Evolutionary conservation across 2,329 filamentous ascomycete species (phyloP).

Genomic region (Acarospora socialis): DNA sequence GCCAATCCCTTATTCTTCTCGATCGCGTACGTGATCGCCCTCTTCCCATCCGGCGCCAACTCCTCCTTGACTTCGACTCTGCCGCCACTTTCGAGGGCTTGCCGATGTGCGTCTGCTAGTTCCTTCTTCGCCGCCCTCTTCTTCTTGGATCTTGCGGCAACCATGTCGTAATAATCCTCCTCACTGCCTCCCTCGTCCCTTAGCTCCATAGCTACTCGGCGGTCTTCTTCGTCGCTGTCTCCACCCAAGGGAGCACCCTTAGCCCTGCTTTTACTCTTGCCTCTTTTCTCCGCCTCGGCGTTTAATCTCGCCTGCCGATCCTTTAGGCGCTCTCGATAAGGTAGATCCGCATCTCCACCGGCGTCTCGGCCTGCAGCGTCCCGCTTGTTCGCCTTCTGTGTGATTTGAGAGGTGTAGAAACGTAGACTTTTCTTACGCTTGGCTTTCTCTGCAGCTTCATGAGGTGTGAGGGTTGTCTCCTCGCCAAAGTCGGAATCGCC

Average conservation of each 20-base stretch:
- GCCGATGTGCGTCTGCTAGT: conserved; percentile 40
- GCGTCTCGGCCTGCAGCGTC: conserved; percentile 49
- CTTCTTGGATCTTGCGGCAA: conserved; percentile 44
- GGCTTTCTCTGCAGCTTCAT: conserved; percentile 73
- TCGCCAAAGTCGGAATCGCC: conserved; percentile 88
- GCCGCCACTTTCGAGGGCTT: conserved; percentile 41
- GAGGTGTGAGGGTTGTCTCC: conserved; percentile 62
- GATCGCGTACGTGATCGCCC: conserved; percentile 85
- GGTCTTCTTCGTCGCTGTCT: conserved; percentile 50
- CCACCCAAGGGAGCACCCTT: conserved; percentile 56
- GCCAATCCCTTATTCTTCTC: conserved; percentile 95
- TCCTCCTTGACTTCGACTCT: conserved; percentile 52
- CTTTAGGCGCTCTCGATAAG: conserved; percentile 73
- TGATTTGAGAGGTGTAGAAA: conserved; percentile 97
- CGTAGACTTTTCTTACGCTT: conserved; percentile 80
- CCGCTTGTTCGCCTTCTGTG: conserved; percentile 80
- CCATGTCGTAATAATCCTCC: conserved; percentile 70
- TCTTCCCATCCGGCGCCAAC: conserved; percentile 70
- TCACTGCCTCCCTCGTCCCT: conserved; percentile 26
- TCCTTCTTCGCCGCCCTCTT: conserved; percentile 64
- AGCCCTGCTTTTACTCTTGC: conserved; percentile 40
- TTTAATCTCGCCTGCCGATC: conserved; percentile 80
- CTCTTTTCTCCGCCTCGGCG: conserved; percentile 73
- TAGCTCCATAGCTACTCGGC: conserved; percentile 38
- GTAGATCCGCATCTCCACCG: conserved; percentile 44